A percentile compares a stretch with the other conserved stretches of the same genome.
phyloP scores from a whole-genome alignment of 768 basidiomycete species.

The Xerocomus brunneocitrinus region DNA sequence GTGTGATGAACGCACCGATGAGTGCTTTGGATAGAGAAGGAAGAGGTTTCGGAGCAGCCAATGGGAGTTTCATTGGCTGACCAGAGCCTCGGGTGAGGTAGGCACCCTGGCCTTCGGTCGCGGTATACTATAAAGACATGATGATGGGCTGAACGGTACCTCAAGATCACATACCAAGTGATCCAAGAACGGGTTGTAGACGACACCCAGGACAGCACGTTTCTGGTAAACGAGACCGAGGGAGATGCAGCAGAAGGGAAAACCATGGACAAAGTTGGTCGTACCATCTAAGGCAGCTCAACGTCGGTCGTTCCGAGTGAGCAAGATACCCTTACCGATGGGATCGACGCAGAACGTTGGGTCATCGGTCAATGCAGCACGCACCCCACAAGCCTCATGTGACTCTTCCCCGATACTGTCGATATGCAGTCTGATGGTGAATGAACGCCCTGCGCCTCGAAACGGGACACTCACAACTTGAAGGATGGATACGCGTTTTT shows the following conservation, averaged over 20 bases:
- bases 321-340: conserved; percentile 52
- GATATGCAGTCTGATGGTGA: not conserved
- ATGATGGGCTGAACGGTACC: not conserved
- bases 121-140: conserved; percentile 56
- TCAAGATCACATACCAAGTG: conserved; percentile 48
- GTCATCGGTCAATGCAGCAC: conserved; percentile 68
- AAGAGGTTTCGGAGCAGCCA: conserved; percentile 57
- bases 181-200: conserved; percentile 87
- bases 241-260: conserved; percentile 86
- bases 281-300: conserved; percentile 58
- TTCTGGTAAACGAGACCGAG: conserved; percentile 81
- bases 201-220: conserved; percentile 78
- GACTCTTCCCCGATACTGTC: conserved; percentile 90
- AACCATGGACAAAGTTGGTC: conserved; percentile 82
- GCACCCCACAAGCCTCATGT: conserved; percentile 62
- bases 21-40: conserved; percentile 65
- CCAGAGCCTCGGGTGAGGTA: conserved; percentile 52
- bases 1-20: conserved; percentile 33
- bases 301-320: not conserved
- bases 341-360: conserved; percentile 97
- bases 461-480: conserved; percentile 59
- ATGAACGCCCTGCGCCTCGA: not conserved
- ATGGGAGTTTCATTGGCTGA: conserved; percentile 55
- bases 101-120: conserved; percentile 72
- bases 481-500: conserved; percentile 63